Percentiles rank a stretch among this genome's conserved stretches.
Conservation (phyloP, 805 yeast species). For the Teunomyces atbi region DNA sequence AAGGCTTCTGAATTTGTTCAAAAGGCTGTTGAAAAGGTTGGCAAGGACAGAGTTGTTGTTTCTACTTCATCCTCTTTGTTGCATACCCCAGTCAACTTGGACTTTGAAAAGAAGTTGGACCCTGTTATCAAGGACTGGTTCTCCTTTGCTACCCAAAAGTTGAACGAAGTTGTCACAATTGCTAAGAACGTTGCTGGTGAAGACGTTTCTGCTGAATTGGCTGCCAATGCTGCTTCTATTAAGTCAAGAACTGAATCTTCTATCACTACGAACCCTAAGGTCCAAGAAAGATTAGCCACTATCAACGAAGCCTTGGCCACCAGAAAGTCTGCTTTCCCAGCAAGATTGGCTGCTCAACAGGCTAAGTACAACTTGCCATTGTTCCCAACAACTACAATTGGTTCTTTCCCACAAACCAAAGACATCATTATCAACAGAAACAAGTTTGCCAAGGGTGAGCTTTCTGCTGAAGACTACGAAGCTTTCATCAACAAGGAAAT, state of each 20-base stretch:
- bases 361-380: slow-evolving; percentile 86
- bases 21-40: slow-evolving; percentile 80
- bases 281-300: slow-evolving; percentile 79
- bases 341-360: slow-evolving; percentile 86
- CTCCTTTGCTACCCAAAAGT: slow-evolving; percentile 97
- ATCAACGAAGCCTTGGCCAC: slow-evolving; percentile 73
- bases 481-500: slow-evolving; percentile 95
- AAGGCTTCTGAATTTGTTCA: slow-evolving; percentile 80
- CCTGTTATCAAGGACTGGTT: slow-evolving; percentile 95
- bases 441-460: slow-evolving; percentile 96
- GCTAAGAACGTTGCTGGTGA: slow-evolving; percentile 85
- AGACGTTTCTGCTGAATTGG: slow-evolving; percentile 73
- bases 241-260: slow-evolving; percentile 82
- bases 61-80: slow-evolving; percentile 95
- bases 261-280: slow-evolving; percentile 89
- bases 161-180: slow-evolving; percentile 84
- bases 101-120: slow-evolving; percentile 86
- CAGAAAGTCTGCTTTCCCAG: slow-evolving; percentile 84
- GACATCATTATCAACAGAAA: slow-evolving; percentile 98
- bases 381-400: slow-evolving; percentile 99
- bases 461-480: slow-evolving; percentile 93
- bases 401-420: slow-evolving; percentile 99
- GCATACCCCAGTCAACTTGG: slow-evolving; percentile 98
- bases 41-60: slow-evolving; percentile 81
- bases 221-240: slow-evolving; percentile 84